Evolutionary conservation across 148 eudicot genomes (phyloP), one percentile per base, ranked within the genome.

Genomic region (Heliosperma pusillum): DNA sequence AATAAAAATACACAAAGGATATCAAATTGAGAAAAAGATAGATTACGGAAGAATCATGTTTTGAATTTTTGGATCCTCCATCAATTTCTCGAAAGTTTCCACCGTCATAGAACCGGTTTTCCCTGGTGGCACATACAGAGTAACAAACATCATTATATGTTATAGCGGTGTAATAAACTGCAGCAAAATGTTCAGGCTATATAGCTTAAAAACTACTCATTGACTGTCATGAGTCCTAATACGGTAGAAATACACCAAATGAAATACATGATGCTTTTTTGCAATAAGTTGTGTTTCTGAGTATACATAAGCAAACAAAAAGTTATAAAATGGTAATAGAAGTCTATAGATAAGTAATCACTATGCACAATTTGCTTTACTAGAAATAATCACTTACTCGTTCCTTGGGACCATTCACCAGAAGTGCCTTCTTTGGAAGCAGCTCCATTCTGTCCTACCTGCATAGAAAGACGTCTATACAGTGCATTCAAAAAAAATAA

Each of bases 1-100:
- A 67, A n/a, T 26, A 70, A 81, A 7, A 52, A 6, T 59, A 58
- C 24, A 72, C 47, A 10, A n/a, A 57, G 30, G 69, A 27, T 62
- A 64, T 44, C 40, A 56, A 22, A 56, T 26, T 55, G 47, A 16
- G 10, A 58, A 52, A 66, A 75, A 74, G 76, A 53, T 20, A 75
- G 71, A 80, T 89, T 91, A 95, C 99, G 97, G 97, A 72, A 80
- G 89, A 79, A 95, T 86, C 96, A 92, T 95, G 80, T 95, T 82
- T 72, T 92, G 97, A 50, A 95, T 87, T 40, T 86, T 84, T 62
- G 99, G 99, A 88, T 95, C 99, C 80, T 95, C 97, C 97, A 95
- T 89, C 99, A 95, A 87, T 87, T 90, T 95, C 88, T 95, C 99
- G 86, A 95, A 78, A 57, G 96, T 89, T 63, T 95, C 99, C 71